Conservation (phyloP, 176 grass and related monocot species). For the Ensete ventricosum region DNA sequence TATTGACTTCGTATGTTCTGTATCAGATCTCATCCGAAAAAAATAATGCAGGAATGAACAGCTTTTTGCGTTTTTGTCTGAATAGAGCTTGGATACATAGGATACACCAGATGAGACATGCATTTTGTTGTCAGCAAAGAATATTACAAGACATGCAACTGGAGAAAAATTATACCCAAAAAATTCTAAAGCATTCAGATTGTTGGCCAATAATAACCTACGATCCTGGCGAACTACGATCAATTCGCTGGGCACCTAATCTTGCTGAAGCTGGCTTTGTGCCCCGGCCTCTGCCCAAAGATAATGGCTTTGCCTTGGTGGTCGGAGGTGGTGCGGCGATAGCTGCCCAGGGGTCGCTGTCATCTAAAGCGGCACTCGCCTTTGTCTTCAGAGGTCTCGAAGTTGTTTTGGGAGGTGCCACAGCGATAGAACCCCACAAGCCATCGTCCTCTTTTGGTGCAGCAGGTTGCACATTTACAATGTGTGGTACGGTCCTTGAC, state of each 20-base stretch:
- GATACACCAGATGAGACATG: not conserved
- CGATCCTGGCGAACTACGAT: constrained; percentile 37
- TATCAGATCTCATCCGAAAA: not conserved
- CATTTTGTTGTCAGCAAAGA: not conserved
- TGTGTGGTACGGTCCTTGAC: constrained; percentile 38
- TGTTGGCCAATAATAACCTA: not conserved
- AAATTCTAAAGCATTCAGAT: not conserved
- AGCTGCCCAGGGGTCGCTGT: constrained; percentile 73
- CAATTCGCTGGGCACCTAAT: constrained; percentile 89
- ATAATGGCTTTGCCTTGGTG: constrained; percentile 82
- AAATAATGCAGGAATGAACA: not conserved
- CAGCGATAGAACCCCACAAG: constrained; percentile 89
- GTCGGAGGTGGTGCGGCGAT: constrained; percentile 79
- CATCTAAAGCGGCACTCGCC: constrained; percentile 17
- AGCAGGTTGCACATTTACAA: constrained; percentile 37
- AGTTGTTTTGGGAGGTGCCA: constrained; percentile 53
- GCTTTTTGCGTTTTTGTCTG: not conserved
- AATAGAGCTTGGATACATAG: not conserved
- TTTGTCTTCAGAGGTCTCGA: constrained; percentile 42
- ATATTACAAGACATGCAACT: not conserved
- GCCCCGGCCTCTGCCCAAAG: constrained; percentile 68
- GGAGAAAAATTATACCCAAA: not conserved
- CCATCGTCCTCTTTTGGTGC: constrained; percentile 42
- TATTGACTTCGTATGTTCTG: no score
- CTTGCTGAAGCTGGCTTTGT: constrained; percentile 60